Percentiles rank a stretch among this genome's conserved stretches.
These are phyloP conservation scores for Pilasporangium apinafurcum DNA, from an alignment of 352 stramenopile genomes.

Conservation along the genomic window DNA sequence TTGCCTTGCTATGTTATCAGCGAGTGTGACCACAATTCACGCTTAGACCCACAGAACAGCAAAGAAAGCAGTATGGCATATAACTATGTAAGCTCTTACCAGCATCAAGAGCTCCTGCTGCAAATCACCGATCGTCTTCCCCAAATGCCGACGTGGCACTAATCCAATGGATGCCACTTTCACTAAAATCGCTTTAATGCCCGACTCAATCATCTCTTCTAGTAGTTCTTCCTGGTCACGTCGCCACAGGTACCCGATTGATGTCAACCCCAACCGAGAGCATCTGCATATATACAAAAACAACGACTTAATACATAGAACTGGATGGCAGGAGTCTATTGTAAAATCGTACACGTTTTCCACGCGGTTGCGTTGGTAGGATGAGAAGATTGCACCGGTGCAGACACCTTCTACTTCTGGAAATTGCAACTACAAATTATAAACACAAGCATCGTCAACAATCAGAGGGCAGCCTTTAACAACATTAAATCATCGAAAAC, in stretches of 20 bases:
- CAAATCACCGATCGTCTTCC: constrained; percentile 83
- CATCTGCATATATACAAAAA: constrained; percentile 45
- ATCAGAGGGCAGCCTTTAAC: background rate
- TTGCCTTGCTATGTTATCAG: constrained; percentile 89
- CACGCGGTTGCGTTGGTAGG: constrained; percentile 97
- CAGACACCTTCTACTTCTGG: constrained; percentile 91
- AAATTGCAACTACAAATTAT: constrained; percentile 27
- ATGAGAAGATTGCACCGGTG: constrained; percentile 98
- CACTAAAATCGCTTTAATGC: constrained; percentile 94
- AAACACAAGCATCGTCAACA: background rate
- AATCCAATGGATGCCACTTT: constrained; percentile 94
- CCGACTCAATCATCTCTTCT: constrained; percentile 92
- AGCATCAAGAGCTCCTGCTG: constrained; percentile 88
- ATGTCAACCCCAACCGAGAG: constrained; percentile 90
- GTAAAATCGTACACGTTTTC: constrained; percentile 91
- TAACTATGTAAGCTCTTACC: constrained; percentile 18
- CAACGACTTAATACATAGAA: background rate
- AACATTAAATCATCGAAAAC: background rate
- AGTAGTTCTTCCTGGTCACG: constrained; percentile 89
- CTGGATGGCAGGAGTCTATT: too few species aligned
- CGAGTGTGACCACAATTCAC: too few species aligned
- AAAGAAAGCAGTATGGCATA: background rate
- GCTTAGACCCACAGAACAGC: background rate
- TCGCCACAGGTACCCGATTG: constrained; percentile 95
- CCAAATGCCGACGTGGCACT: constrained; percentile 77